Percentiles rank a stretch among this genome's conserved stretches.
phyloP scores from a whole-genome alignment of 306 rosid species.

The Lotus japonicus region DNA sequence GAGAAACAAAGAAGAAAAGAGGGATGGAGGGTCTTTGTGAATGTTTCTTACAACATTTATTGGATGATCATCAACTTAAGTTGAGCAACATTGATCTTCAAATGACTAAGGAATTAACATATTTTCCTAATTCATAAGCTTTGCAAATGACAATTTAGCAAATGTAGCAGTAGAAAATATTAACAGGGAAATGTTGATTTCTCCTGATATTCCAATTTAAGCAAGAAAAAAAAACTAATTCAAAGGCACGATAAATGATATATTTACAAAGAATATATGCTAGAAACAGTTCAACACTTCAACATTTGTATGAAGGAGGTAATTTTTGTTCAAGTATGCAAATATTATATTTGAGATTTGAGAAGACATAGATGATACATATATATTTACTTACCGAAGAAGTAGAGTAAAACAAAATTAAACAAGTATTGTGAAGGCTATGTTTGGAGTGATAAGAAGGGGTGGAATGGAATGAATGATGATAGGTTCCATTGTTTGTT shows the following conservation, averaged over 20 bases:
- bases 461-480: too few relatives aligned
- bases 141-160: background rate
- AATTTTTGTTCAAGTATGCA: background rate
- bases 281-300: constrained; percentile 6
- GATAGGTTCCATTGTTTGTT: too few relatives aligned
- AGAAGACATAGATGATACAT: too few relatives aligned
- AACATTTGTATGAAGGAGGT: background rate
- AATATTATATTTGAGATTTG: too few relatives aligned
- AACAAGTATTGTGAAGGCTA: background rate
- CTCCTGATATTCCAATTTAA: too few relatives aligned
- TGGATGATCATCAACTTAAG: constrained; percentile 13
- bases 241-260: too few relatives aligned
- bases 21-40: background rate
- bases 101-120: background rate
- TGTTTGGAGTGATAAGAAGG: too few relatives aligned
- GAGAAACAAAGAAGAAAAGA: background rate
- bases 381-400: background rate
- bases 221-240: too few relatives aligned
- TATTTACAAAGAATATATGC: too few relatives aligned
- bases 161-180: too few relatives aligned
- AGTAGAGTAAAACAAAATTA: background rate
- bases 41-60: background rate
- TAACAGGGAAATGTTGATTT: too few relatives aligned
- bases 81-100: background rate
- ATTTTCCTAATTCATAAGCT: background rate